Percentiles rank a stretch among this genome's conserved stretches.
These are phyloP conservation scores for Acanthamoeba royreba DNA, from an alignment of 208 protist species.

Conservation along the genomic window DNA sequence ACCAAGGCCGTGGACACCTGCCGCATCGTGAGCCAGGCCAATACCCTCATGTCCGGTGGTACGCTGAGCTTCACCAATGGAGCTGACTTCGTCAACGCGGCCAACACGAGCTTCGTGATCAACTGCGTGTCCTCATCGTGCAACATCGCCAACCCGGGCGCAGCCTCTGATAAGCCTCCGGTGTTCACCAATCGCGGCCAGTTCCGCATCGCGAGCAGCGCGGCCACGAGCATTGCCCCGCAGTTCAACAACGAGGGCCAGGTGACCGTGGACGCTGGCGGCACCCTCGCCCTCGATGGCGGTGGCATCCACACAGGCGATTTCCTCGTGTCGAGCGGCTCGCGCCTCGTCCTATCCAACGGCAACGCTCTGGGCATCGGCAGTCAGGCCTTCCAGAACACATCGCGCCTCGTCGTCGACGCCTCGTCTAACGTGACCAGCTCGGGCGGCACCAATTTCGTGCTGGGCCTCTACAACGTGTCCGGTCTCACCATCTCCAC, in stretches of 20 bases:
- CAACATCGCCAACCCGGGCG: not conserved
- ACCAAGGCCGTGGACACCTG: not conserved
- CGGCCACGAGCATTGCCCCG: not conserved
- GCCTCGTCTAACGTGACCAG: slow-evolving; percentile 26
- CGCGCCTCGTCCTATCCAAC: not conserved
- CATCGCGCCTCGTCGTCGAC: not conserved
- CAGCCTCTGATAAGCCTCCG: not conserved
- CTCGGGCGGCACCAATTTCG: slow-evolving; percentile 26
- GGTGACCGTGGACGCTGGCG: not conserved
- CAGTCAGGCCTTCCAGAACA: not conserved
- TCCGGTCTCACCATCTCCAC: not conserved
- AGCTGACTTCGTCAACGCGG: not conserved
- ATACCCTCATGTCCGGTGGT: not conserved
- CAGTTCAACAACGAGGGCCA: slow-evolving; percentile 42
- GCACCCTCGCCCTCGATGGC: not conserved
- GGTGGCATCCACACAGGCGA: slow-evolving; percentile 37
- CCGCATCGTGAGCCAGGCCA: not conserved
- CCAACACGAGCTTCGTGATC: not conserved
- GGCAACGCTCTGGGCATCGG: not conserved
- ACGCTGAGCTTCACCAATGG: not conserved
- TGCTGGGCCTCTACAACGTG: slow-evolving; percentile 6
- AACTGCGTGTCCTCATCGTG: not conserved
- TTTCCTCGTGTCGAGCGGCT: not conserved
- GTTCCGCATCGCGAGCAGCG: not conserved
- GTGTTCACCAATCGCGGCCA: not conserved